These are phyloP conservation scores for Teunomyces stri DNA, from an alignment of 805 yeast genomes.

Conservation along the genomic window DNA sequence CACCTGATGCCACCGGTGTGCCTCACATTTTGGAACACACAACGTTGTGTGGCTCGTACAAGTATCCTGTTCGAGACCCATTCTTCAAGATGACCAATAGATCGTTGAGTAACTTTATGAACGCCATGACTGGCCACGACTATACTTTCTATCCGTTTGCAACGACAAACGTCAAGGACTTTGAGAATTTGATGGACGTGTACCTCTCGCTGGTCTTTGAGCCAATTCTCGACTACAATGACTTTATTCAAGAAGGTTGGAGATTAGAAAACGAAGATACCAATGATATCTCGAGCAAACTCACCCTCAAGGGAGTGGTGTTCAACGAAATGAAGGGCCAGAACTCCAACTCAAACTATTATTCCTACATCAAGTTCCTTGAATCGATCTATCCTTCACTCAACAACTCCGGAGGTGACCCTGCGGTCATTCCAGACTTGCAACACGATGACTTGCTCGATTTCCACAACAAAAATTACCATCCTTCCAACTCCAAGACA, in stretches of 20 bases:
- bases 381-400: slow-evolving; percentile 81
- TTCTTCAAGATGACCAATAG: slow-evolving; percentile 95
- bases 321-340: slow-evolving; percentile 99
- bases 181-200: slow-evolving; percentile 77
- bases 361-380: slow-evolving; percentile 80
- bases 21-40: slow-evolving; percentile 97
- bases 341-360: slow-evolving; percentile 81
- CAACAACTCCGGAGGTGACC: slow-evolving; percentile 94
- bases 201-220: slow-evolving; percentile 84
- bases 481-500: slow-evolving; percentile 85
- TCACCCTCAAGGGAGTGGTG: slow-evolving; percentile 90
- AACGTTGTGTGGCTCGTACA: slow-evolving; percentile 88
- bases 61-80: slow-evolving; percentile 94
- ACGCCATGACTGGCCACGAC: slow-evolving; percentile 98
- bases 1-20: slow-evolving; percentile 92
- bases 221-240: slow-evolving; percentile 75
- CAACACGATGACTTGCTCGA: slow-evolving; percentile 71
- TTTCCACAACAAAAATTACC: slow-evolving; percentile 75
- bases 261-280: slow-evolving; percentile 73
- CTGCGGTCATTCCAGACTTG: slow-evolving; percentile 70
- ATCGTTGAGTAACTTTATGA: slow-evolving; percentile 95
- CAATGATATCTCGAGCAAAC: slow-evolving; percentile 55
- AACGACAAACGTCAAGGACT: slow-evolving; percentile 84
- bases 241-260: slow-evolving; percentile 97
- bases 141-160: slow-evolving; percentile 96